Conservation (phyloP, 108 stramenopile species). For the Epithemia pelagica region DNA sequence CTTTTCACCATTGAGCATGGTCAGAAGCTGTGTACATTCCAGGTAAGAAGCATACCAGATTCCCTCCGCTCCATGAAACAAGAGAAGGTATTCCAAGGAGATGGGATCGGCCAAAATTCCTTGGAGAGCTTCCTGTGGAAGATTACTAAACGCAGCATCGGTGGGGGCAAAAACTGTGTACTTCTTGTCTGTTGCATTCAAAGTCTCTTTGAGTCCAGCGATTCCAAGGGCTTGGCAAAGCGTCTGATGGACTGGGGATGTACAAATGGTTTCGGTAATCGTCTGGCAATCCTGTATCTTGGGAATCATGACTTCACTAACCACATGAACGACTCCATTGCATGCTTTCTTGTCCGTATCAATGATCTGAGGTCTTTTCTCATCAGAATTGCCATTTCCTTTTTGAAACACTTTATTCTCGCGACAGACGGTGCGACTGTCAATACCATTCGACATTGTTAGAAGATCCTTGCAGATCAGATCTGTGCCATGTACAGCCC, state of each 20-base stretch:
- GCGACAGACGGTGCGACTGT: slow-evolving; percentile 14
- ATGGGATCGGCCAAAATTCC: neutral
- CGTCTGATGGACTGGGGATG: slow-evolving; percentile 24
- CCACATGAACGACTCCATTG: slow-evolving; percentile 4
- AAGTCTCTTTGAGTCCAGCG: slow-evolving; percentile 31
- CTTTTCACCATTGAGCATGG: slow-evolving; percentile 2
- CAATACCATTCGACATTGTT: slow-evolving; percentile 22
- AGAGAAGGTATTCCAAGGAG: neutral
- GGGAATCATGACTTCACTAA: slow-evolving; percentile 2
- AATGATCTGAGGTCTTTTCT: neutral
- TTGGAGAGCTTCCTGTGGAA: neutral
- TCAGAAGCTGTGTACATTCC: neutral
- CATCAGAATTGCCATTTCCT: neutral
- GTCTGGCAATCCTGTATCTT: too few relatives aligned
- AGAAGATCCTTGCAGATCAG: slow-evolving; percentile 13
- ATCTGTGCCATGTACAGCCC: neutral
- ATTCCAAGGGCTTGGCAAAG: slow-evolving; percentile 23
- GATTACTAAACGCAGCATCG: slow-evolving; percentile 33
- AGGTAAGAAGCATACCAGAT: neutral
- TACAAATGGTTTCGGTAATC: too few relatives aligned
- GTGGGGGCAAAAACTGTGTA: slow-evolving; percentile 41
- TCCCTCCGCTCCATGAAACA: neutral
- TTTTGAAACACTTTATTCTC: neutral
- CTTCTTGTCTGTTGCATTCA: slow-evolving; percentile 17
- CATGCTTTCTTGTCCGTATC: neutral